Evolutionary conservation across 176 grass and related monocot species (phyloP).

Genomic region (Pontederia crassipes): DNA sequence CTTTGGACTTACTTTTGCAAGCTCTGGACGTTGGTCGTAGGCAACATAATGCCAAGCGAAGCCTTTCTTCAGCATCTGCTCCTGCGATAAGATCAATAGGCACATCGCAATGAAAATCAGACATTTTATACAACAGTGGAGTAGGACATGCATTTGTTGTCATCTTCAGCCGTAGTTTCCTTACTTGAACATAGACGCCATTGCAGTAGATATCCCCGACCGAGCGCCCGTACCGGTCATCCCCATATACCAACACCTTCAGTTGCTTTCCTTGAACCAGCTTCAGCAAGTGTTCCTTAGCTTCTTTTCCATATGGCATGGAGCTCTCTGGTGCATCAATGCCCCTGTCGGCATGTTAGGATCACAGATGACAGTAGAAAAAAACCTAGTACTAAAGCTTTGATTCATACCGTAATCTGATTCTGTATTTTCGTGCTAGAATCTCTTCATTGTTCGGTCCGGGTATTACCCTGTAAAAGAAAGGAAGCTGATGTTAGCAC

Average conservation of each 20-base stretch:
- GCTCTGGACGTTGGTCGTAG: slow-evolving; percentile 45
- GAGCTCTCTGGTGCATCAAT: slow-evolving; percentile 75
- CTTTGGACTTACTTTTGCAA: slow-evolving; percentile 37
- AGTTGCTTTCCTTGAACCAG: slow-evolving; percentile 48
- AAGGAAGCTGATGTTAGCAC: neutral
- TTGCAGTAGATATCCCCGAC: slow-evolving; percentile 64
- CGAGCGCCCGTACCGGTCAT: slow-evolving; percentile 48
- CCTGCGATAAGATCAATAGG: slow-evolving; percentile 15
- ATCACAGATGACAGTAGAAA: neutral
- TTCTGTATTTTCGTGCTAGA: slow-evolving; percentile 47
- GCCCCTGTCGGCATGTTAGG: slow-evolving; percentile 33
- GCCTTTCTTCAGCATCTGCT: slow-evolving; percentile 76
- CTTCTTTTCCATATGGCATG: slow-evolving; percentile 80
- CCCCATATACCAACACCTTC: slow-evolving; percentile 38
- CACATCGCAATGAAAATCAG: no score
- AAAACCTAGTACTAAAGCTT: neutral
- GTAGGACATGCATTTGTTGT: neutral
- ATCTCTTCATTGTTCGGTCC: slow-evolving; percentile 17
- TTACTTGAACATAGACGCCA: slow-evolving; percentile 63
- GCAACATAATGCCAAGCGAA: slow-evolving; percentile 70
- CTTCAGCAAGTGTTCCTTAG: slow-evolving; percentile 56
- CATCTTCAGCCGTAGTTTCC: neutral
- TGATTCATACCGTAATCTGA: slow-evolving; percentile 62
- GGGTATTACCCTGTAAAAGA: slow-evolving; percentile 35
- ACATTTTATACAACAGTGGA: no score